These are phyloP conservation scores for Penicillium paneum DNA, from an alignment of 2,329 filamentous ascomycete genomes.

Conservation along the genomic window DNA sequence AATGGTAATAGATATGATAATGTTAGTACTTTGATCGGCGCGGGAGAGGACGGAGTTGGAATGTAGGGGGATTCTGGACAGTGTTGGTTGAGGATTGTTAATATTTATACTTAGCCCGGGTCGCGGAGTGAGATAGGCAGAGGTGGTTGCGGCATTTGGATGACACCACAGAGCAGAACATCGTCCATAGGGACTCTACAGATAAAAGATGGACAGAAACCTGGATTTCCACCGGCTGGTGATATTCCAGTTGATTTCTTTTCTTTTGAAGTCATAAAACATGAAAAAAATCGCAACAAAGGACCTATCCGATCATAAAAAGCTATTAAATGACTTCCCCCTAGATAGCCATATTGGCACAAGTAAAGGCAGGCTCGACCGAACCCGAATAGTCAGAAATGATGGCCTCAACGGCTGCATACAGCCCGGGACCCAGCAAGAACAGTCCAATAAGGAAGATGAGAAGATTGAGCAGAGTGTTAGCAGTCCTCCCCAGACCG, in stretches of 20 bases:
- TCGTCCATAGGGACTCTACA: background rate
- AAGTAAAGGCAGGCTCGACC: conserved; percentile 49
- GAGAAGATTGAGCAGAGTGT: conserved; percentile 48
- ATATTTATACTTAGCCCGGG: background rate
- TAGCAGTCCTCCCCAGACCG: conserved; percentile 34
- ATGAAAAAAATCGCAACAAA: background rate
- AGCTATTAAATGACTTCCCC: too few species aligned
- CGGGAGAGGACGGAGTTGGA: background rate
- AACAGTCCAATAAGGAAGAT: conserved; percentile 49
- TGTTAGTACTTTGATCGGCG: background rate
- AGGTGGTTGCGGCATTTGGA: background rate
- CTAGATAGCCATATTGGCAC: conserved; percentile 50
- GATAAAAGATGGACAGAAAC: background rate
- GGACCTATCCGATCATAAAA: background rate
- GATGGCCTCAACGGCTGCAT: conserved; percentile 53
- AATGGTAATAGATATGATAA: background rate
- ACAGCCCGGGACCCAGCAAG: conserved; percentile 51
- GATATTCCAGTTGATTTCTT: background rate
- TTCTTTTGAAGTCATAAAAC: background rate
- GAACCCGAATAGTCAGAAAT: conserved; percentile 49
- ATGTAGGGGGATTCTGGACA: background rate
- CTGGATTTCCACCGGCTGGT: background rate
- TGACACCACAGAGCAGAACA: background rate
- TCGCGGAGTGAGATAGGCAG: background rate
- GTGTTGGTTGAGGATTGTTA: background rate